Base-by-base conservation (phyloP, 805 yeast species). In the Clavispora vitiphila region DNA sequence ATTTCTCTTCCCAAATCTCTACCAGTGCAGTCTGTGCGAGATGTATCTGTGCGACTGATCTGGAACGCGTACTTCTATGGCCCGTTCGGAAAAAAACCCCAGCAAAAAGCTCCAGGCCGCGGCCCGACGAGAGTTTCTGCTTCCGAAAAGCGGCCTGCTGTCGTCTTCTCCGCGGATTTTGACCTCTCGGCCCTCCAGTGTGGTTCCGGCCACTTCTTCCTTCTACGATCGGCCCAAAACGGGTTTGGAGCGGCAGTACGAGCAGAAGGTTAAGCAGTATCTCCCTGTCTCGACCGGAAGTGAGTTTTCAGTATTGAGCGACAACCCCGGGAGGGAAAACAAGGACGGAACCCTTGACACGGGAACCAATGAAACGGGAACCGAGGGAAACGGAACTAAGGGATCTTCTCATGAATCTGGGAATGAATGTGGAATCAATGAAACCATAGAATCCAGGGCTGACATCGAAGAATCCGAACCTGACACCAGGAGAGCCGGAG, bases 201-300 rank as follows among this genome's bases (percentile, higher is more conserved):
- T 16, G 15, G 35, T 16, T n/a, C 24, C 24, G 8, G 22, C 35
- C 15, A 32, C 50, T 4, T 24, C 40, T 12, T 12, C 42, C 6
- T 50, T 50, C 32, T 50, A 50, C 26, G 44, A 46, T 9, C 37
- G 35, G 23, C 45, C 52, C 5, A 50, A 50, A 34, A 35, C 50
- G 3, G 38, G 37, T 7, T 32, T 50, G 26, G 53, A 50, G 37
- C 41, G 30, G 39, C 54, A 50, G 39, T 50, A 50, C 27, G 54
- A 50, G 39, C 41, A 35, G 21, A 44, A 39, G 27, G 29, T 50
- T 4, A 36, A 22, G 37, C 41, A 29, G 35, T 48, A 42, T 18
- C 47, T 48, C 6, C 41, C 49, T 5, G n/a, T 25, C 19, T 42
- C n/a, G 5, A 46, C 30, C 3, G 22, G 25, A 16, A 42, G 45